These are phyloP conservation scores for Candida sojae DNA, from an alignment of 1,139 yeast species.

Conservation along the genomic window DNA sequence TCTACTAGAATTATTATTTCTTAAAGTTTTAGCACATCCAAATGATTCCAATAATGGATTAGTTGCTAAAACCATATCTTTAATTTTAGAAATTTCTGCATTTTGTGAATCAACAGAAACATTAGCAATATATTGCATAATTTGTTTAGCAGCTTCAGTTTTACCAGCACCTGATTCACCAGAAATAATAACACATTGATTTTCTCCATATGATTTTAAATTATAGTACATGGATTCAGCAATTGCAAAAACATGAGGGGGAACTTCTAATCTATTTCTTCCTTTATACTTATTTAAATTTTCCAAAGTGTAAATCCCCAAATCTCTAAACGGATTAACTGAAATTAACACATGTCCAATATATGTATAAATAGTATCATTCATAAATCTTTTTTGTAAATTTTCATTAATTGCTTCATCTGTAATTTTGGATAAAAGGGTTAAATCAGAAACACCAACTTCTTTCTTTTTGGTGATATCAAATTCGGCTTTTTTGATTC, in stretches of 20 bases:
- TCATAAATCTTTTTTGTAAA: slow-evolving; percentile 83
- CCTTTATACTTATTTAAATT: slow-evolving; percentile 80
- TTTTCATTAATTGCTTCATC: slow-evolving; percentile 95
- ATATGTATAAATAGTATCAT: slow-evolving; percentile 86
- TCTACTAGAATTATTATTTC: slow-evolving; percentile 95
- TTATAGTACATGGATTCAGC: slow-evolving; percentile 97
- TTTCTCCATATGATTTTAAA: slow-evolving; percentile 90
- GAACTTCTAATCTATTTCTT: slow-evolving; percentile 90
- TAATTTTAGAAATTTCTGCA: slow-evolving; percentile 71
- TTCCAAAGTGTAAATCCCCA: slow-evolving; percentile 88
- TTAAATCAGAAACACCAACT: slow-evolving; percentile 95
- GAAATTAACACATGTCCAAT: slow-evolving; percentile 90
- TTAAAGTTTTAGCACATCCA: slow-evolving; percentile 96
- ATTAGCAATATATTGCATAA: slow-evolving; percentile 97
- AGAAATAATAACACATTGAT: slow-evolving; percentile 96
- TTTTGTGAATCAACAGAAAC: slow-evolving; percentile 55
- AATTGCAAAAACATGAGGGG: slow-evolving; percentile 98
- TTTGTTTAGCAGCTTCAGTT: slow-evolving; percentile 97
- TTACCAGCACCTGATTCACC: slow-evolving; percentile 99
- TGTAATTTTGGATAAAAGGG: slow-evolving; percentile 81
- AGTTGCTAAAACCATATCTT: slow-evolving; percentile 97
- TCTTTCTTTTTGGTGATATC: slow-evolving; percentile 89
- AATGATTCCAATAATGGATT: slow-evolving; percentile 95
- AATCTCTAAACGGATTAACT: slow-evolving; percentile 93
- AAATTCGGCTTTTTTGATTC: slow-evolving; percentile 88